Base-by-base conservation (phyloP, 441 rosid species). In the Dalechampia spathulata region DNA sequence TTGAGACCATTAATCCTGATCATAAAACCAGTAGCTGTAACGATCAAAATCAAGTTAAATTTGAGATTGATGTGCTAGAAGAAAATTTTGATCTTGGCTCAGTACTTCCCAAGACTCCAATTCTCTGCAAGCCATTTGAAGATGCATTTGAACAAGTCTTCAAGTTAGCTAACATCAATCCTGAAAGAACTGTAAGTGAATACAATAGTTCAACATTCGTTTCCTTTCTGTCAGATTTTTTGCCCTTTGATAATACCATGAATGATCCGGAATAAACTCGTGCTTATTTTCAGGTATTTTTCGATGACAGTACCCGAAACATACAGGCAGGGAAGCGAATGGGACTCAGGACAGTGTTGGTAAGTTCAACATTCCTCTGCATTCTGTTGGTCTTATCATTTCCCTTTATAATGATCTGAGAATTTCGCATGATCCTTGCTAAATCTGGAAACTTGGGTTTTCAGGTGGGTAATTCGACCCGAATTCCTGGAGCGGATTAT, bases 281-380 rank as follows among this genome's bases (percentile, higher is more conserved):
- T 28, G 12, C 39, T 10, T 11, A 21, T 37, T 21, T 63, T 43
- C 34, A 90, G 97, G 57, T 90, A 74, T 87, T 93, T 76, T 87
- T 93, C 19, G 97, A 90, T 34, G 99, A 90, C 61, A 85, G 96
- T 55, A 67, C 85, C 63, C 88, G 99, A 4, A 93, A 93, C 62
- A 77, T 93, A 57, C 85, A 83, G 69, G 73, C 85, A 9, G 97
- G 93, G 54, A 90, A 90, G 60, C 84, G 69, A 48, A 72, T 82
- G 58, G 99, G 95, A 9, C 90, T 91, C 17, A 66, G 73, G 71
- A 91, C 96, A 1, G 95, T 86, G 44, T 69, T 82, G 96, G 98
- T 81, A 78, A 60, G 74, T 62, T 15, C 14, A 15, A 16, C 7
- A 9, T 5, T n/a, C 11, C 36, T 34, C 7, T 19, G 8, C 4